Evolutionary conservation across 2,329 filamentous ascomycete genomes (phyloP), one percentile per base, ranked within the genome.

Genomic region (Ceratocystis albifundus): DNA sequence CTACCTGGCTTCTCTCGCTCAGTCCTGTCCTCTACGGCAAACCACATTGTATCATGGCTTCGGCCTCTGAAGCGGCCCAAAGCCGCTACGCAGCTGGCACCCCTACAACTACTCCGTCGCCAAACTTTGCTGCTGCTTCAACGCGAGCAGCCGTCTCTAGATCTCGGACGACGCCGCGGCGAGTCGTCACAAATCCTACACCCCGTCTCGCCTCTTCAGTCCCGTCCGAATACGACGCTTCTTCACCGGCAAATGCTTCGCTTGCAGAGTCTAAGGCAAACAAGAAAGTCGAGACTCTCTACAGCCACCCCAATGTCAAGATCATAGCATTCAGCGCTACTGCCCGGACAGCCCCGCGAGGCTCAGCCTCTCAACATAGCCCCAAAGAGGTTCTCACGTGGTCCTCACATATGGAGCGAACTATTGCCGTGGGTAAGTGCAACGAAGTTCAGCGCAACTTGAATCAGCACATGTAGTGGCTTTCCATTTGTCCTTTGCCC

Each of bases 391-490:
- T 85, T 0, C 77, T 94, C 62, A 80, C 88, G 65, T 93, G 88
- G 86, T 82, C 81, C 62, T 88, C 88, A 1, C 80, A 84, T n/a
- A 84, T 88, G 1, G 90, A 96, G 75, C 83, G 87, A 71, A 93
- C 89, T 0, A 86, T 95, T 69, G 90, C 91, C 67, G 82, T 89
- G 68, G 87, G 87, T 89, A 77, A 69, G 82, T 71, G 20, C 4
- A 32, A 15, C 53, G 36, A 30, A 48, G 71, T 64, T 68, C 36
- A 41, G 36, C 36, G 36, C 10, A 41, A 41, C 36, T 15, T 12
- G 8, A 41, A 41, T 15, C 36, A 41, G 53, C 15, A 45, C 44
- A 1, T 36, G n/a, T 63, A 15, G 12, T 10, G 7, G 48, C 48
- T 48, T 20, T 20, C 46, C 8, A 48, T 7, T 48, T 17, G 17